These are phyloP conservation scores for Diplodia sapinea DNA, from an alignment of 2,329 filamentous ascomycete genomes.

Conservation along the genomic window DNA sequence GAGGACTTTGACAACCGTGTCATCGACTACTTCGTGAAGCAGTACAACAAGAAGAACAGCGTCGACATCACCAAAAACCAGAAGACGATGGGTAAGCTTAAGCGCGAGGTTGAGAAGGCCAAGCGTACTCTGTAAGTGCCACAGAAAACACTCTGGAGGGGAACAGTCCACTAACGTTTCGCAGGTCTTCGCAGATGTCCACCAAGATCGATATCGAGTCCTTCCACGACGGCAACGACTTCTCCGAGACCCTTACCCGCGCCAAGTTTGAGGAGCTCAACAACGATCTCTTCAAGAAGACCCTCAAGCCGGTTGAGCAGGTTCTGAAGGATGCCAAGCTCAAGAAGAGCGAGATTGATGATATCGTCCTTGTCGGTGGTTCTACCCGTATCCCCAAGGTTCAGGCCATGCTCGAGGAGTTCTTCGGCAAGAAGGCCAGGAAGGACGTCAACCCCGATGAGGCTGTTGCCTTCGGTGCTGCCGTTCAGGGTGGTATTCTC, in stretches of 20 bases:
- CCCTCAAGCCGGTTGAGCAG: constrained; percentile 97
- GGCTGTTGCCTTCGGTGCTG: constrained; percentile 96
- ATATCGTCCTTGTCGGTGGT: constrained; percentile 97
- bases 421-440: constrained; percentile 96
- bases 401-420: constrained; percentile 91
- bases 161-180: not conserved
- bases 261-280: constrained; percentile 99
- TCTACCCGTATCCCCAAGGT: constrained; percentile 99
- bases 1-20: constrained; percentile 98
- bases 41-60: constrained; percentile 97
- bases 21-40: constrained; percentile 95
- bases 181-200: constrained; percentile 78
- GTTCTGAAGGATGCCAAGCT: constrained; percentile 98
- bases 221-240: constrained; percentile 95
- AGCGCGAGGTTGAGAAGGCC: constrained; percentile 99
- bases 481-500: constrained; percentile 94
- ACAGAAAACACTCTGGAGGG: too few relatives aligned
- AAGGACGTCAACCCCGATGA: constrained; percentile 99
- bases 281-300: constrained; percentile 99
- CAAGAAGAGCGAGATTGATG: constrained; percentile 92
- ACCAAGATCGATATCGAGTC: constrained; percentile 87
- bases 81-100: constrained; percentile 99
- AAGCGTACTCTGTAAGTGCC: constrained; percentile 79
- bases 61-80: constrained; percentile 92
- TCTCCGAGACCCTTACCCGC: constrained; percentile 96